A percentile compares a stretch with the other conserved stretches of the same genome.
Conservation (phyloP, 2,329 filamentous ascomycete genomes). For the Alternaria angustiovoidea region DNA sequence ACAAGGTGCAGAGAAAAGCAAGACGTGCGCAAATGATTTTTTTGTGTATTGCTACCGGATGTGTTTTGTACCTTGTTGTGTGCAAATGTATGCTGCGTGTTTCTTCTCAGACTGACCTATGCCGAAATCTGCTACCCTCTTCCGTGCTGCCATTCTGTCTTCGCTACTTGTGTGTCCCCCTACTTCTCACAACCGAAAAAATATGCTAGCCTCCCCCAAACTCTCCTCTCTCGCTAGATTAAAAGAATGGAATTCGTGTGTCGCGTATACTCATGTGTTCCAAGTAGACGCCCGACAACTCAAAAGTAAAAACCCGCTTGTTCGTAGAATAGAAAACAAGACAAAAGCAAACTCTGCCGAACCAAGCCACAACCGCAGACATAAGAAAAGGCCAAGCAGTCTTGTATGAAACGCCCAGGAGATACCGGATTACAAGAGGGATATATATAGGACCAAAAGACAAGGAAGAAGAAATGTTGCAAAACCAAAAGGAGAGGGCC, state of each 20-base stretch:
- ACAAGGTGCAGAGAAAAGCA: neutral
- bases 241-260: slow-evolving; percentile 30
- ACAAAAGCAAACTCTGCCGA: neutral
- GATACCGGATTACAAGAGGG: slow-evolving; percentile 31
- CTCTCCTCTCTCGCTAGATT: neutral
- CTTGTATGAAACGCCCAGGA: slow-evolving; percentile 2
- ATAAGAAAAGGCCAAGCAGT: neutral
- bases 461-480: slow-evolving; percentile 15
- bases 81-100: neutral
- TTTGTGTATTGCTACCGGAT: slow-evolving; percentile 3
- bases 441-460: slow-evolving; percentile 13
- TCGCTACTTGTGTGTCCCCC: neutral
- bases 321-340: slow-evolving; percentile 7
- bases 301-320: neutral
- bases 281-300: slow-evolving; percentile 18
- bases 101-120: neutral
- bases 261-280: slow-evolving; percentile 33
- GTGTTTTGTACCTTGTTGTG: neutral
- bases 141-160: neutral
- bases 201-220: slow-evolving; percentile 2
- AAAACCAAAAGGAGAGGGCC: slow-evolving; percentile 11
- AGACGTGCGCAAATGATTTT: neutral
- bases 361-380: slow-evolving; percentile 12
- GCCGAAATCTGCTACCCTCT: neutral
- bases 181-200: neutral